phyloP scores from a whole-genome alignment of 768 basidiomycete species.

The Clitopilus passeckerianus region DNA sequence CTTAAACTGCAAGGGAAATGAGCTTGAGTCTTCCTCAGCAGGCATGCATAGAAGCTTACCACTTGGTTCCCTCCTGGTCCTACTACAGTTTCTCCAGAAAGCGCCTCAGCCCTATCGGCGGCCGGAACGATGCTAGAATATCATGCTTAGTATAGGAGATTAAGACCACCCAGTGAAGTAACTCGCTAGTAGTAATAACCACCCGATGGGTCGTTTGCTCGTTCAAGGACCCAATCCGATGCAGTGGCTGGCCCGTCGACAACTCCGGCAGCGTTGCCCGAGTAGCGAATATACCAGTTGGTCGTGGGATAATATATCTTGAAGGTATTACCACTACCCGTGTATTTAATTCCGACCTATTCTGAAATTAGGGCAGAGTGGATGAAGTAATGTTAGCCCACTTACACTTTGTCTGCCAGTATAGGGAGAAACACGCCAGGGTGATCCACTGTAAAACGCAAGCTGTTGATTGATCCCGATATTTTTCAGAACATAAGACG shows the following conservation, averaged over 20 bases:
- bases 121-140: constrained; percentile 2
- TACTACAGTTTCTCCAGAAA: not conserved
- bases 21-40: not conserved
- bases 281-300: not conserved
- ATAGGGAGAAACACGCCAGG: too few relatives aligned
- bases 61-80: not conserved
- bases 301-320: not conserved
- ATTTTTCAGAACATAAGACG: not conserved
- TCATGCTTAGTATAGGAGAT: not conserved
- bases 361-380: not conserved
- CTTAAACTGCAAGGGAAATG: not conserved
- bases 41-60: not conserved
- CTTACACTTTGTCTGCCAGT: too few relatives aligned
- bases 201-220: not conserved
- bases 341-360: not conserved
- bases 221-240: constrained; percentile 5
- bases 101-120: constrained; percentile 1
- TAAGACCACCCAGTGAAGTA: not conserved
- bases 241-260: not conserved
- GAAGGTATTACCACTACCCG: constrained; percentile 3
- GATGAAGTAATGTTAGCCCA: not conserved
- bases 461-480: not conserved
- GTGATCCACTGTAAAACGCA: not conserved
- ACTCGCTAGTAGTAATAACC: constrained; percentile 6
- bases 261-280: not conserved